phyloP scores from a whole-genome alignment of 2,329 filamentous ascomycete genomes.

The Stemphylium lycopersici region DNA sequence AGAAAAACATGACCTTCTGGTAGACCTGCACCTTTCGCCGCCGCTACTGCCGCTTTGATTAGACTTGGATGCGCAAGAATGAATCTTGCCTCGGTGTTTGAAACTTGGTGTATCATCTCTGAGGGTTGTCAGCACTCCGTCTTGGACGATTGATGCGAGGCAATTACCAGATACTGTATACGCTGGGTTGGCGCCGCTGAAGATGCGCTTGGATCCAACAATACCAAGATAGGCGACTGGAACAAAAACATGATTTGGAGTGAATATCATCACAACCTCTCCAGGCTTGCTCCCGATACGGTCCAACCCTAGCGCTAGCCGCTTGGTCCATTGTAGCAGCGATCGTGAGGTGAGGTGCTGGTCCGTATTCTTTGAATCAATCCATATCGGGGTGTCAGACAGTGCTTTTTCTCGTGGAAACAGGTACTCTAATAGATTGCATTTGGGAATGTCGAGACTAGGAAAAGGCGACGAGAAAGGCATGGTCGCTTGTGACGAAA shows the following conservation, averaged over 20 bases:
- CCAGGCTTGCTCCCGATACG: conserved; percentile 53
- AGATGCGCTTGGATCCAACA: conserved; percentile 58
- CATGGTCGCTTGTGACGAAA: conserved; percentile 36
- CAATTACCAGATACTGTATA: conserved; percentile 57
- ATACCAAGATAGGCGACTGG: conserved; percentile 60
- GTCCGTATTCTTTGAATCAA: conserved; percentile 54
- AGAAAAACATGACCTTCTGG: conserved; percentile 40
- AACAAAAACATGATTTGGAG: conserved; percentile 61
- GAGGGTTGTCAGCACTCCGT: conserved; percentile 7
- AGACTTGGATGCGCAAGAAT: conserved; percentile 43
- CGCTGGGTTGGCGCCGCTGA: conserved; percentile 61
- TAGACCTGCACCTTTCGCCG: conserved; percentile 37
- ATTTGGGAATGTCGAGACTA: conserved; percentile 53
- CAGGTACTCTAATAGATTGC: conserved; percentile 49
- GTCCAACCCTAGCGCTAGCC: conserved; percentile 56
- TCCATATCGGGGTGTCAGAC: conserved; percentile 57
- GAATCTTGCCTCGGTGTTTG: conserved; percentile 41
- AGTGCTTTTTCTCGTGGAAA: conserved; percentile 37
- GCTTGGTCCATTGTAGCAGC: conserved; percentile 57
- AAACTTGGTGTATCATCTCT: conserved; percentile 46
- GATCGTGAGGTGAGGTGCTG: conserved; percentile 55
- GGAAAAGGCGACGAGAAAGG: conserved; percentile 53
- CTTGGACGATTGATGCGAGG: not conserved
- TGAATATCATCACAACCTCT: conserved; percentile 60
- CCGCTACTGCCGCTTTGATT: conserved; percentile 33